phyloP scores from a whole-genome alignment of 139 green algal genomes.

The Axilococcus clingmanii region DNA sequence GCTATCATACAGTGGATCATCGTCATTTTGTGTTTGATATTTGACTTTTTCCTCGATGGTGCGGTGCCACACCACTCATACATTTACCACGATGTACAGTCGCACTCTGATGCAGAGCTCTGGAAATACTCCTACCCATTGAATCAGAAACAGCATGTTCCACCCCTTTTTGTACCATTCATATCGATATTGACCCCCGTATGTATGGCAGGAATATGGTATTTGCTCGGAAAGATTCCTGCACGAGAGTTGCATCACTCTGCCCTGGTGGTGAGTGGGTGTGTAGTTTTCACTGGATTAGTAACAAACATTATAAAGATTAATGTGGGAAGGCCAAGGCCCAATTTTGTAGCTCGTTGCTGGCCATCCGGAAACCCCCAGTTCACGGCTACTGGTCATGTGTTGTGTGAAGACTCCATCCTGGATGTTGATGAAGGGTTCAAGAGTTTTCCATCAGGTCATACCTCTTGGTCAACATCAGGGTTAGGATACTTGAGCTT shows the following conservation, averaged over 20 bases:
- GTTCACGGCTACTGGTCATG: slow-evolving; percentile 10
- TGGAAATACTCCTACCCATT: slow-evolving; percentile 18
- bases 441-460: slow-evolving; percentile 61
- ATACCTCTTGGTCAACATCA: slow-evolving; percentile 47
- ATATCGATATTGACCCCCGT: slow-evolving; percentile 1
- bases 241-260: slow-evolving; percentile 12
- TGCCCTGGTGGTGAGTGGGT: background rate
- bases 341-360: slow-evolving; percentile 46
- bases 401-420: slow-evolving; percentile 20
- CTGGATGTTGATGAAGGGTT: slow-evolving; percentile 30
- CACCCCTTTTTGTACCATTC: slow-evolving; percentile 13
- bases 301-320: slow-evolving; percentile 30
- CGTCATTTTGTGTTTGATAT: too few relatives aligned
- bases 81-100: too few relatives aligned
- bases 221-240: background rate
- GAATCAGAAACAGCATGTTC: slow-evolving; percentile 9
- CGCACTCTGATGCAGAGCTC: background rate
- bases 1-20: too few relatives aligned
- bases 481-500: slow-evolving; percentile 46
- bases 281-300: slow-evolving; percentile 9
- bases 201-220: background rate
- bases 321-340: slow-evolving; percentile 34
- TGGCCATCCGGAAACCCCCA: slow-evolving; percentile 35
- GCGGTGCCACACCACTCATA: too few relatives aligned
- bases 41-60: too few relatives aligned